A percentile compares a stretch with the other conserved stretches of the same genome.
These are phyloP conservation scores for Lolium multiflorum DNA, from an alignment of 176 grass and related monocot genomes.

Conservation along the genomic window DNA sequence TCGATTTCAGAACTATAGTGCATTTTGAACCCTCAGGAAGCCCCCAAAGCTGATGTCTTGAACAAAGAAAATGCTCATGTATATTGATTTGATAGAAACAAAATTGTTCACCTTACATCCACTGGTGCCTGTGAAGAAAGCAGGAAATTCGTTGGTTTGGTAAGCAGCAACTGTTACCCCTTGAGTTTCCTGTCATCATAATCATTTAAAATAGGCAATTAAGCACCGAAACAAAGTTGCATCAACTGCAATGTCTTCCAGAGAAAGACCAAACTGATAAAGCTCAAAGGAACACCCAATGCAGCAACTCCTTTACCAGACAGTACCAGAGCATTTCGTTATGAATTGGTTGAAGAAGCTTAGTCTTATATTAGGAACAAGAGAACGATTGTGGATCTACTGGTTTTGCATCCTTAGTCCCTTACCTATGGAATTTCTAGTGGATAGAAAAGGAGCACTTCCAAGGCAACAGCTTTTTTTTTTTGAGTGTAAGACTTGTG, in stretches of 20 bases:
- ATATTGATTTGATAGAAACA: constrained; percentile 28
- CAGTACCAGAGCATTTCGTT: not conserved
- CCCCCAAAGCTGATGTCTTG: not conserved
- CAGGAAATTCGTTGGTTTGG: constrained; percentile 81
- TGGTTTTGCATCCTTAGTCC: not conserved
- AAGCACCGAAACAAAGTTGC: constrained; percentile 13
- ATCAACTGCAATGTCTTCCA: not conserved
- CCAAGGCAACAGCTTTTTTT: not conserved
- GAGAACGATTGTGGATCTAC: not conserved
- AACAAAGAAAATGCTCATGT: not conserved
- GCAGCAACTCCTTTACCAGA: not conserved
- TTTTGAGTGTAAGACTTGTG: not conserved
- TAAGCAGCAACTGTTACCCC: constrained; percentile 90
- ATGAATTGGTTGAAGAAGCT: constrained; percentile 13
- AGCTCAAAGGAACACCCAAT: not conserved
- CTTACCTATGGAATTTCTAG: not conserved
- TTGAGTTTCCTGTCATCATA: constrained; percentile 80
- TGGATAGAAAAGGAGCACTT: not conserved
- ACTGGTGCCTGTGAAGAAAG: constrained; percentile 85
- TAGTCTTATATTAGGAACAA: not conserved
- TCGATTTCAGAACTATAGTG: not conserved
- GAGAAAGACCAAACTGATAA: not conserved
- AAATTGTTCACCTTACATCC: constrained; percentile 72
- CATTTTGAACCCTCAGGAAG: not conserved
- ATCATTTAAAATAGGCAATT: not conserved